phyloP scores from a whole-genome alignment of 2,329 filamentous ascomycete genomes.

The Exophiala sideris region DNA sequence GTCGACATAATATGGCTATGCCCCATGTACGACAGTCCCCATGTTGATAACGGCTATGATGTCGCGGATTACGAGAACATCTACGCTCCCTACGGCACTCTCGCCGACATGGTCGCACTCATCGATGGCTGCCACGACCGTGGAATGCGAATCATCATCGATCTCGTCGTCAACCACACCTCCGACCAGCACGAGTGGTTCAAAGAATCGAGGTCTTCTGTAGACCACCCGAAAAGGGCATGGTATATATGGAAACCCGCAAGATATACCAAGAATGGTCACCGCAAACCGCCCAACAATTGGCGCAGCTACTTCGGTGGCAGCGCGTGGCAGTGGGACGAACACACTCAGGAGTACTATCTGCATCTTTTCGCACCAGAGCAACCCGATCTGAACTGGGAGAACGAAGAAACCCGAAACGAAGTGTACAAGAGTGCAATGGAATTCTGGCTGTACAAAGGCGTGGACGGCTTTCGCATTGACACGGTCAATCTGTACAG shows the following conservation, averaged over 20 bases:
- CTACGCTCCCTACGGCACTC: constrained; percentile 61
- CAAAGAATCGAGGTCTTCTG: constrained; percentile 51
- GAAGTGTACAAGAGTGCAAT: constrained; percentile 66
- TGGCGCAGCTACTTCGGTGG: constrained; percentile 43
- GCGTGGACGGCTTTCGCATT: constrained; percentile 66
- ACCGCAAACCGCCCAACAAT: constrained; percentile 58
- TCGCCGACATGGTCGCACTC: constrained; percentile 61
- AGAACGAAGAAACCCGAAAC: constrained; percentile 58
- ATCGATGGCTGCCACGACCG: constrained; percentile 58
- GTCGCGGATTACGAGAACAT: constrained; percentile 65
- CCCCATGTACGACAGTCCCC: constrained; percentile 61
- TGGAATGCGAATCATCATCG: constrained; percentile 68
- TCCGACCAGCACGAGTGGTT: constrained; percentile 59
- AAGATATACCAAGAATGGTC: constrained; percentile 51
- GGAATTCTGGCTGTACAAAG: constrained; percentile 69
- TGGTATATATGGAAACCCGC: constrained; percentile 65
- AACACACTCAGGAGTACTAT: constrained; percentile 51
- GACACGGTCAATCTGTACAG: constrained; percentile 39
- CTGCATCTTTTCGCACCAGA: constrained; percentile 67
- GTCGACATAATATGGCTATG: constrained; percentile 36
- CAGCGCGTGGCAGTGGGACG: constrained; percentile 19
- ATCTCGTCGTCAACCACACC: constrained; percentile 75
- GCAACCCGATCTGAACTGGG: constrained; percentile 78
- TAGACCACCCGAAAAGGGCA: constrained; percentile 50
- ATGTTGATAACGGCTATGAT: constrained; percentile 67